Base-by-base conservation (phyloP, 2,329 filamentous ascomycete species). In the Cladosporium halotolerans region DNA sequence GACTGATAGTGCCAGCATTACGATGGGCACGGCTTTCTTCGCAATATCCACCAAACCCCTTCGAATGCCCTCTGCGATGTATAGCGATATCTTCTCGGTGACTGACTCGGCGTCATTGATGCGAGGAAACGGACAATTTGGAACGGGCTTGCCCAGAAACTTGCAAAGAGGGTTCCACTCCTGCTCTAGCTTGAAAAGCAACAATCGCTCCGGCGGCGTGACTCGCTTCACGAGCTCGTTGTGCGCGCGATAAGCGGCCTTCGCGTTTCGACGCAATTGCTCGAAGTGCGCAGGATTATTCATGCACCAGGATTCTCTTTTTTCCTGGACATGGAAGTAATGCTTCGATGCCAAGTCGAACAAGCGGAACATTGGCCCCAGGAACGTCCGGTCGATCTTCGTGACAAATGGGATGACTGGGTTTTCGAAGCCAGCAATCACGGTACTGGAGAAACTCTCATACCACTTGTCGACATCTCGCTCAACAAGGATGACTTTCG, bases 391-490 rank as follows among this genome's bases (percentile, higher is more conserved):
- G 36, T 48, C 45, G 14, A 41, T 48, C 2, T 38, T 19, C 4
- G 33, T 18, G 2, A 48, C 23, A 19, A 48, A 18, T 2, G 45
- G 36, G 19, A 48, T 33, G 11, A 28, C 18, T 9, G 36, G 19
- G 16, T 38, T 38, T 5, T 38, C 9, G 5, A 14, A 9, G 34
- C 34, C 34, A 14, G 34, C 34, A 14, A 38, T 38, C 11, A 48
- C 45, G 9, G 45, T 40, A 3, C 32, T 28, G n/a, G 11, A 14
- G 16, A 42, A 32, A 28, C 39, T 44, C n/a, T 55, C 14, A 36
- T 58, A 62, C 65, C 66, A 70, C 1, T 44, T 31, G 3, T 66
- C 61, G 2, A 62, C 41, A 72, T 86, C 82, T 65, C 80, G 83
- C 14, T 85, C 80, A 45, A 81, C 81, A 3, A 61, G 53, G 6